phyloP scores from a whole-genome alignment of 23 red algal genomes.

The Gracilariopsis chorda region DNA sequence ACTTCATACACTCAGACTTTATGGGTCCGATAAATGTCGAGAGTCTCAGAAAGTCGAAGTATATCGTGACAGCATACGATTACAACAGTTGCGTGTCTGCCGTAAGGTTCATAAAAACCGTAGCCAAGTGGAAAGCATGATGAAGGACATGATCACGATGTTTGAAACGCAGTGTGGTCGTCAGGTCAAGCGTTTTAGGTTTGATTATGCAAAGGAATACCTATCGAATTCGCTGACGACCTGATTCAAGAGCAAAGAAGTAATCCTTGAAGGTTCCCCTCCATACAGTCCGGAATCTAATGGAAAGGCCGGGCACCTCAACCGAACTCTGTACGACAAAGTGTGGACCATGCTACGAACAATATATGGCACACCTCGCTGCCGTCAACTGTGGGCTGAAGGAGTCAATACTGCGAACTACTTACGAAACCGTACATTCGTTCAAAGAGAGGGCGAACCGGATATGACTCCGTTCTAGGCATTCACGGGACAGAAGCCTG shows the following conservation, averaged over 20 bases:
- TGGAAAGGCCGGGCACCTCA: slow-evolving; percentile 19
- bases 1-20: too few relatives aligned
- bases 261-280: neutral
- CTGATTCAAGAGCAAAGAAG: too few relatives aligned
- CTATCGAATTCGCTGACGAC: too few relatives aligned
- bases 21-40: too few relatives aligned
- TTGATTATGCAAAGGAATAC: neutral
- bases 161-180: neutral
- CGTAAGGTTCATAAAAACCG: neutral
- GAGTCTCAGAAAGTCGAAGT: too few relatives aligned
- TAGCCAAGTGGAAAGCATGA: neutral
- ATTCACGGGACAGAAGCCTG: too few relatives aligned
- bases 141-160: neutral
- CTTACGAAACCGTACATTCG: too few relatives aligned
- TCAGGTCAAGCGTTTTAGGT: neutral
- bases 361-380: neutral
- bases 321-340: slow-evolving; percentile 36
- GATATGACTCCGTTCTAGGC: too few relatives aligned
- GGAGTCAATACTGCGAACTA: neutral
- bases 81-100: neutral
- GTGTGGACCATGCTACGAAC: neutral
- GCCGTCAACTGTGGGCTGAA: neutral
- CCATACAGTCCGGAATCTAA: slow-evolving; percentile 34
- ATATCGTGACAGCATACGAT: neutral
- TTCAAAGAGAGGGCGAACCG: too few relatives aligned